phyloP scores from a whole-genome alignment of 2,329 filamentous ascomycete genomes.

The Tolypocladium sp. region DNA sequence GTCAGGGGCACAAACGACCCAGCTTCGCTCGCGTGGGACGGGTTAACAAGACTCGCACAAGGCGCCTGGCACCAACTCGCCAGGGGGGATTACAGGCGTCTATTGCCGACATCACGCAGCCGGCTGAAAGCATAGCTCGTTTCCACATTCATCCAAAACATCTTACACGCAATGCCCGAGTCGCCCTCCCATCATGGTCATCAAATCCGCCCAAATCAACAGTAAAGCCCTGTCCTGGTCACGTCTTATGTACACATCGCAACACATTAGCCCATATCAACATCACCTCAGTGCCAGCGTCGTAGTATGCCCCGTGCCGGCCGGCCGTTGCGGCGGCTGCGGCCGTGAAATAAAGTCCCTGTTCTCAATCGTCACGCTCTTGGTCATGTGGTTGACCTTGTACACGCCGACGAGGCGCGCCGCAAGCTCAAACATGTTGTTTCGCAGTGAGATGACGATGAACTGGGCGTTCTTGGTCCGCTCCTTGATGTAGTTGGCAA shows the following conservation, averaged over 20 bases:
- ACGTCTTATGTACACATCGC: slow-evolving; percentile 2
- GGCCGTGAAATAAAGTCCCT: slow-evolving; percentile 57
- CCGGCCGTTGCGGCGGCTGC: slow-evolving; percentile 20
- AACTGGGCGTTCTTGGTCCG: slow-evolving; percentile 98
- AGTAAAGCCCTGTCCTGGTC: background rate
- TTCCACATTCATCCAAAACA: background rate
- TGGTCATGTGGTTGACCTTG: slow-evolving; percentile 99
- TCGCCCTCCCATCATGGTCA: slow-evolving; percentile 2
- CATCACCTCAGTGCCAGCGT: slow-evolving; percentile 25
- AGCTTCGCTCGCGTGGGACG: too few relatives aligned
- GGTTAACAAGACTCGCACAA: background rate
- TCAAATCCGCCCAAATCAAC: background rate
- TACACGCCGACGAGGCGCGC: slow-evolving; percentile 92
- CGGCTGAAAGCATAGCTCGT: background rate
- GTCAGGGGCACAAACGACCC: too few relatives aligned
- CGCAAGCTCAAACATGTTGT: slow-evolving; percentile 99
- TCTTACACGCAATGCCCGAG: background rate
- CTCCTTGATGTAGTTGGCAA: slow-evolving; percentile 98
- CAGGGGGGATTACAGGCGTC: background rate
- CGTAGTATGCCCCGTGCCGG: slow-evolving; percentile 18
- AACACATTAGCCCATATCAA: background rate
- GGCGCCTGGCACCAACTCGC: background rate
- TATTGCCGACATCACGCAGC: background rate
- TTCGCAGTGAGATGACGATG: slow-evolving; percentile 92
- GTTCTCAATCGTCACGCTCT: slow-evolving; percentile 85